Evolutionary conservation across 345 rosid species (phyloP).

Genomic region (Hypericum perforatum): DNA sequence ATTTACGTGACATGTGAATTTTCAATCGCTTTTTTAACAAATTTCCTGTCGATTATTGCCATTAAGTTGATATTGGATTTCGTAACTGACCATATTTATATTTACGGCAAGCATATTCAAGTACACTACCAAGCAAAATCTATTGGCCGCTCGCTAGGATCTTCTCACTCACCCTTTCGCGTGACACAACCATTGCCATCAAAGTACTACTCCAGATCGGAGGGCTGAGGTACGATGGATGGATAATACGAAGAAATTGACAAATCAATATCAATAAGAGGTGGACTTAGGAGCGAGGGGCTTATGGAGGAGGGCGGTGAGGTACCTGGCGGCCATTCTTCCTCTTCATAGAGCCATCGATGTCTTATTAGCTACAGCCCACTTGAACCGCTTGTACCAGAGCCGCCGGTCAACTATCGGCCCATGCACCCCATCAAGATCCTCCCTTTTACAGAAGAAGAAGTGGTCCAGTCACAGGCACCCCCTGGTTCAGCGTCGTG

Average conservation of each 20-base stretch:
- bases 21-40: too few species aligned
- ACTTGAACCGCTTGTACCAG: slow-evolving; percentile 96
- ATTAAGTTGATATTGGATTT: not conserved
- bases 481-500: slow-evolving; percentile 83
- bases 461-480: slow-evolving; percentile 96
- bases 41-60: too few species aligned
- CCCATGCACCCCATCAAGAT: slow-evolving; percentile 58
- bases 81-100: not conserved
- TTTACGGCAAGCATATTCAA: slow-evolving; percentile 53
- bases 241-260: too few species aligned
- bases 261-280: too few species aligned
- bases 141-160: slow-evolving; percentile 73
- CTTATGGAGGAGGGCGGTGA: slow-evolving; percentile 85
- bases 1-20: too few species aligned
- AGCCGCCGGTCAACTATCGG: slow-evolving; percentile 80
- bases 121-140: slow-evolving; percentile 58
- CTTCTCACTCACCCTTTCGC: slow-evolving; percentile 69
- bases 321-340: slow-evolving; percentile 73
- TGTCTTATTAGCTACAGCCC: slow-evolving; percentile 74
- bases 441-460: slow-evolving; percentile 53
- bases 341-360: slow-evolving; percentile 39
- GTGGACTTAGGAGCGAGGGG: slow-evolving; percentile 17
- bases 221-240: too few species aligned
- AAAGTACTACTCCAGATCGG: slow-evolving; percentile 34
- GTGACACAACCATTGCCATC: slow-evolving; percentile 57